Evolutionary conservation across 345 rosid species (phyloP).

Genomic region (Citrus cavaleriei): DNA sequence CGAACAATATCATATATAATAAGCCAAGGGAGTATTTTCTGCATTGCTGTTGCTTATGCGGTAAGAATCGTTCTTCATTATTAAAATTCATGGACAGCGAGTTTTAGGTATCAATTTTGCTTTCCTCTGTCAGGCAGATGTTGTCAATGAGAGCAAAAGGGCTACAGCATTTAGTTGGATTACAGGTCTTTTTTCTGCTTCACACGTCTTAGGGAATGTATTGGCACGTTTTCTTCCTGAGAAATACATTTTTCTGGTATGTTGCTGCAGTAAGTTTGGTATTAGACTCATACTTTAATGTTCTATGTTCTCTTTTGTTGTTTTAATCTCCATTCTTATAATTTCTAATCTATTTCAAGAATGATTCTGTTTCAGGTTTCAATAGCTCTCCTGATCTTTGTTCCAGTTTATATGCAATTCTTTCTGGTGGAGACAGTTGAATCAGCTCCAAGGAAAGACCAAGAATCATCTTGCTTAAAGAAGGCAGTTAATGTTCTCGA

Average conservation of each 20-base stretch:
- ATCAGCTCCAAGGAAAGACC: conserved; percentile 23
- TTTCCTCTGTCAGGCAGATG: conserved; percentile 41
- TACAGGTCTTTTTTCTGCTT: conserved; percentile 51
- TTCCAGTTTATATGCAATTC: conserved; percentile 43
- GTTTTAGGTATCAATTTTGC: neutral
- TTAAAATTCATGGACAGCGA: neutral
- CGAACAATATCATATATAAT: conserved; percentile 49
- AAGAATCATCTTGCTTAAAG: conserved; percentile 25
- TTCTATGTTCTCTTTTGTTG: neutral
- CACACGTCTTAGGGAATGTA: conserved; percentile 47
- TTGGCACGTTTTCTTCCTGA: conserved; percentile 50
- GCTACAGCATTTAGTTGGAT: conserved; percentile 56
- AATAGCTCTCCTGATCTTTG: conserved; percentile 36
- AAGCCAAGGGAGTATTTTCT: conserved; percentile 60
- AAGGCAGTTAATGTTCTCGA: conserved; percentile 23
- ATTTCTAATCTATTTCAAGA: neutral
- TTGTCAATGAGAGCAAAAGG: conserved; percentile 38
- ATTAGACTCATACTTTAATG: no score
- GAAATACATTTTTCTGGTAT: conserved; percentile 41
- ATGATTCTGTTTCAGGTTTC: conserved; percentile 36
- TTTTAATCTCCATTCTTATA: neutral
- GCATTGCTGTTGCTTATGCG: conserved; percentile 51
- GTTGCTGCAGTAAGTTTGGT: neutral
- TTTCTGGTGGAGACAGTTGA: conserved; percentile 38
- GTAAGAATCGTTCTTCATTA: conserved; percentile 20